Percentiles rank a stretch among this genome's conserved stretches.
phyloP scores from a whole-genome alignment of 768 basidiomycete species.

The Mycena metata region DNA sequence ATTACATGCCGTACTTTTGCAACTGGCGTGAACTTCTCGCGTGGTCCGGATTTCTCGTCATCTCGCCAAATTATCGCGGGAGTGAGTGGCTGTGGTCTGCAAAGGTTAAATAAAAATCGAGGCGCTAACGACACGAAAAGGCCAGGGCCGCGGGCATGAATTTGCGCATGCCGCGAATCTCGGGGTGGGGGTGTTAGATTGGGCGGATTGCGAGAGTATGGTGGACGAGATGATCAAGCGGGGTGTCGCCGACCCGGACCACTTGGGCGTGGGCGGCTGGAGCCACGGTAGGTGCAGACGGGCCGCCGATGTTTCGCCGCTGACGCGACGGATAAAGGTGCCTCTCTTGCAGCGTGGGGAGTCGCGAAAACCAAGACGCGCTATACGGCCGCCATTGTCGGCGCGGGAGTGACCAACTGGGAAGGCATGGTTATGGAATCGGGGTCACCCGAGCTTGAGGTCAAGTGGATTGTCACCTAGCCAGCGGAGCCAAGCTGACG shows the following conservation, averaged over 20 bases:
- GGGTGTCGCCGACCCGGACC: conserved; percentile 49
- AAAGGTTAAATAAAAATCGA: not conserved
- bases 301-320: not conserved
- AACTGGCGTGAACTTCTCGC: conserved; percentile 54
- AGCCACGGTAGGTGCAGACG: conserved; percentile 48
- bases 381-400: conserved; percentile 53
- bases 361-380: conserved; percentile 50
- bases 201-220: conserved; percentile 55
- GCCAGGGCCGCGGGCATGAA: conserved; percentile 51
- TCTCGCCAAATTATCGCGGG: conserved; percentile 55
- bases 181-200: conserved; percentile 49
- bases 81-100: conserved; percentile 39
- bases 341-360: conserved; percentile 53
- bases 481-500: conserved; percentile 12
- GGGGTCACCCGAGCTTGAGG: conserved; percentile 52
- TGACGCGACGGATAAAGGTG: conserved; percentile 39
- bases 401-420: conserved; percentile 53
- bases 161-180: conserved; percentile 48
- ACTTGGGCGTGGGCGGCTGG: conserved; percentile 52
- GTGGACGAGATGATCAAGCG: conserved; percentile 50
- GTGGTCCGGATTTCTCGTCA: conserved; percentile 51
- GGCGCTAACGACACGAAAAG: conserved; percentile 32
- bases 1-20: conserved; percentile 57
- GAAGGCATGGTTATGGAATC: conserved; percentile 55
- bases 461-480: conserved; percentile 7